Conservation (phyloP, 805 yeast species). For the Wickerhamiella bombiphila region DNA sequence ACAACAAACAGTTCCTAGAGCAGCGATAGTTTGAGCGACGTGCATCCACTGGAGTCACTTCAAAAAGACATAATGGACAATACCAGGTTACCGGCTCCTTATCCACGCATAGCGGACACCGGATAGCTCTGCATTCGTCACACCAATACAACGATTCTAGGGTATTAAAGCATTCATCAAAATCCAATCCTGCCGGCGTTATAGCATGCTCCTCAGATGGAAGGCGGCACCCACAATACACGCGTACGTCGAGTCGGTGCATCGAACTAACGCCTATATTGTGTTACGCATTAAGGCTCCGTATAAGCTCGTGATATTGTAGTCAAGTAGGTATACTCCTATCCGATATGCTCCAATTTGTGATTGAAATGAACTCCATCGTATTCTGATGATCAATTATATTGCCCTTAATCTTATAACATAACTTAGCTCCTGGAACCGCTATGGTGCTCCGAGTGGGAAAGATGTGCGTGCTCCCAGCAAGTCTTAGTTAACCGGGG, state of each 20-base stretch:
- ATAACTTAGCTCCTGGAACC: too few relatives aligned
- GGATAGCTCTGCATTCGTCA: conserved; percentile 22
- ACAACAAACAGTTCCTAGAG: conserved; percentile 24
- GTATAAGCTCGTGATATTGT: too few relatives aligned
- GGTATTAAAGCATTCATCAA: conserved; percentile 15
- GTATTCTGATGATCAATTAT: too few relatives aligned
- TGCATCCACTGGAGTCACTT: conserved; percentile 20
- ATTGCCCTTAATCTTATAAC: too few relatives aligned
- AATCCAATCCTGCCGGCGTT: conserved; percentile 4
- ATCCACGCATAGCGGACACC: conserved; percentile 26
- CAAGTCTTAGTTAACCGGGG: too few relatives aligned
- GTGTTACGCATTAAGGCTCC: too few relatives aligned
- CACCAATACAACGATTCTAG: conserved; percentile 25
- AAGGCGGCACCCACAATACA: conserved; percentile 2
- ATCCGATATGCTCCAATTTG: too few relatives aligned
- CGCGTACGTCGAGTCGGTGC: neutral
- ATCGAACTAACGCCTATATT: too few relatives aligned
- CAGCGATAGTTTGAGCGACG: conserved; percentile 19
- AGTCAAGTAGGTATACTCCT: too few relatives aligned
- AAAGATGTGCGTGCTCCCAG: too few relatives aligned
- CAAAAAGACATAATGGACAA: conserved; percentile 26
- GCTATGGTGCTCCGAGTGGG: too few relatives aligned
- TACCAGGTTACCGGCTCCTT: conserved; percentile 23
- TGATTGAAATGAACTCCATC: too few relatives aligned
- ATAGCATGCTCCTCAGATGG: neutral